A percentile compares a stretch with the other conserved stretches of the same genome.
These are phyloP conservation scores for Torulaspora delbrueckii DNA, from an alignment of 805 yeast genomes.

Conservation along the genomic window DNA sequence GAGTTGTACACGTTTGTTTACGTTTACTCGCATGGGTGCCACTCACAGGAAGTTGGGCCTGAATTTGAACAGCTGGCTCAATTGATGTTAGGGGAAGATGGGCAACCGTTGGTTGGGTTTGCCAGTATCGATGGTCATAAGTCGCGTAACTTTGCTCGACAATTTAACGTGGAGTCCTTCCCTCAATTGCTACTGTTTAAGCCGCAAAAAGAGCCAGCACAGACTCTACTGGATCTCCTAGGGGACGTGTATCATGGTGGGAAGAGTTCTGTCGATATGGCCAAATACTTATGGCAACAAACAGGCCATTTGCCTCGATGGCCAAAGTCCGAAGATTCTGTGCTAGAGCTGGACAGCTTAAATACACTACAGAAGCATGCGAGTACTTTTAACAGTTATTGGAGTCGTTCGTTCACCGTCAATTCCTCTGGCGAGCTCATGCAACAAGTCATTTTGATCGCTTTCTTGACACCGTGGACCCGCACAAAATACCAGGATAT, in stretches of 20 bases:
- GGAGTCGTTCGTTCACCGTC: neutral
- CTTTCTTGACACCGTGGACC: slow-evolving; percentile 38
- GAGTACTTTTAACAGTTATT: neutral
- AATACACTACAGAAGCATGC: neutral
- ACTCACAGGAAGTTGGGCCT: slow-evolving; percentile 44
- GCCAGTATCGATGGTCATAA: slow-evolving; percentile 36
- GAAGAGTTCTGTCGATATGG: slow-evolving; percentile 32
- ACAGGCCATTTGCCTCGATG: slow-evolving; percentile 10
- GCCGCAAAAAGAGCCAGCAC: neutral
- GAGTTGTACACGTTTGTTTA: slow-evolving; percentile 12
- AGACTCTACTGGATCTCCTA: slow-evolving; percentile 14
- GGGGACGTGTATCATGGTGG: slow-evolving; percentile 38
- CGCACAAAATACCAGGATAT: slow-evolving; percentile 19
- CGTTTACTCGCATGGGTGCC: slow-evolving; percentile 43
- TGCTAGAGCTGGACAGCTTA: neutral
- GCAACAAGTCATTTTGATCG: slow-evolving; percentile 27
- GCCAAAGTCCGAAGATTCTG: slow-evolving; percentile 2
- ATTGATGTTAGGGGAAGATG: slow-evolving; percentile 37
- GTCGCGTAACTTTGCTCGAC: slow-evolving; percentile 35
- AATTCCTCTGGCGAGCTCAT: neutral
- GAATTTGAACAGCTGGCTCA: slow-evolving; percentile 41
- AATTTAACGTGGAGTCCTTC: slow-evolving; percentile 41
- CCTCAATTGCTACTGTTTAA: slow-evolving; percentile 49
- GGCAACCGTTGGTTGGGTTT: slow-evolving; percentile 30
- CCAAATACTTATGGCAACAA: slow-evolving; percentile 29